phyloP scores from a whole-genome alignment of 768 basidiomycete genomes.

The Leccinum arenicola region DNA sequence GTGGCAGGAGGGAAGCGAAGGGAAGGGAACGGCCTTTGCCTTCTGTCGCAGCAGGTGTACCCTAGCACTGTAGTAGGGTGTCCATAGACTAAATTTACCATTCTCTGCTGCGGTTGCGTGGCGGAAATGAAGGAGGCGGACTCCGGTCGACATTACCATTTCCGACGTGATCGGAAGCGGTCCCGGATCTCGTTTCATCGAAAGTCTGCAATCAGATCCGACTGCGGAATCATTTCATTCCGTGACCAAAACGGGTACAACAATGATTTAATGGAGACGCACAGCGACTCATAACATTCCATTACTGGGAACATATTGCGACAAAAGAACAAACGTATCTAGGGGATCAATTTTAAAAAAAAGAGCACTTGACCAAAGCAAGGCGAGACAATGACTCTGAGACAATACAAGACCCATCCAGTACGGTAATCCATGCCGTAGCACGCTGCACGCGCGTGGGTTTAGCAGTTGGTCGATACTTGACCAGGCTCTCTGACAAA shows the following conservation, averaged over 20 bases:
- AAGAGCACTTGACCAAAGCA: slow-evolving; percentile 37
- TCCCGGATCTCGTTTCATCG: neutral
- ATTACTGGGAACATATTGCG: slow-evolving; percentile 10
- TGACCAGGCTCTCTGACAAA: slow-evolving; percentile 28
- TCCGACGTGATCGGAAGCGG: slow-evolving; percentile 7
- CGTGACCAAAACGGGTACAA: neutral
- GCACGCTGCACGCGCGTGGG: slow-evolving; percentile 25
- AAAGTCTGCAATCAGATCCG: neutral
- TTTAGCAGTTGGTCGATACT: slow-evolving; percentile 3
- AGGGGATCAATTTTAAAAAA: slow-evolving; percentile 7
- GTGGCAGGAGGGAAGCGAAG: neutral
- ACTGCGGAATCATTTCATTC: neutral
- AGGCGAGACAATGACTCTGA: slow-evolving; percentile 14
- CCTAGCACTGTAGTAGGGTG: neutral
- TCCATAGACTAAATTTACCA: slow-evolving; percentile 6
- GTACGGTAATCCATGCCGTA: slow-evolving; percentile 25
- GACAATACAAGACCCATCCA: slow-evolving; percentile 27
- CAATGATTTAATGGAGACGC: neutral
- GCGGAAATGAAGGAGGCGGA: slow-evolving; percentile 12
- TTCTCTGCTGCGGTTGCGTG: slow-evolving; percentile 13
- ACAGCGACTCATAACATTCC: slow-evolving; percentile 8
- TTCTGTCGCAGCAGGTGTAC: neutral
- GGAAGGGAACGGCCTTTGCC: neutral
- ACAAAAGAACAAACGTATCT: slow-evolving; percentile 11
- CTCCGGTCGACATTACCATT: neutral